phyloP scores from a whole-genome alignment of 768 basidiomycete species.

The Termitomyces sp. region DNA sequence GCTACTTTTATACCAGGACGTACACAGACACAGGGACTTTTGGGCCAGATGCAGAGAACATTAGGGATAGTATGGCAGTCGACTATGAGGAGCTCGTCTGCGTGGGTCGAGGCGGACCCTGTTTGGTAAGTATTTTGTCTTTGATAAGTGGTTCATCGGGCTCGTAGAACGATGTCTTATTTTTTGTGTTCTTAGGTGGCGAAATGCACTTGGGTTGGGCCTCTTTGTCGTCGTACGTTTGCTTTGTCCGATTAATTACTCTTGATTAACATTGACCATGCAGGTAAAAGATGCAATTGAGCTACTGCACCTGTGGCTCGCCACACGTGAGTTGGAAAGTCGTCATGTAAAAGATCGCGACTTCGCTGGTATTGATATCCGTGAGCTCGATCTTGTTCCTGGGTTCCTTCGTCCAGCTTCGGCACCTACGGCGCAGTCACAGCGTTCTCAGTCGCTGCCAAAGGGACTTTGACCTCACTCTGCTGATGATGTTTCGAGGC shows the following conservation, averaged over 20 bases:
- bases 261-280: neutral
- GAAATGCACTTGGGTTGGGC: constrained; percentile 65
- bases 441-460: constrained; percentile 1
- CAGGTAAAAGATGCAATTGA: constrained; percentile 67
- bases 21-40: constrained; percentile 1
- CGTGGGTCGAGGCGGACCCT: constrained; percentile 67
- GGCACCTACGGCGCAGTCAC: neutral
- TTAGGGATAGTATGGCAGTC: constrained; percentile 38
- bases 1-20: constrained; percentile 8
- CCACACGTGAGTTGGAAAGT: constrained; percentile 67
- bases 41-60: constrained; percentile 24
- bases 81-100: constrained; percentile 50
- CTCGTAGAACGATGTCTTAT: neutral
- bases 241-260: neutral
- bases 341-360: constrained; percentile 64
- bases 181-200: constrained; percentile 38
- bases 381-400: constrained; percentile 59
- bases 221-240: constrained; percentile 58
- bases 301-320: constrained; percentile 62
- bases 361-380: constrained; percentile 67
- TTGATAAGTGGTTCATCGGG: neutral
- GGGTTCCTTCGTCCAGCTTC: constrained; percentile 9
- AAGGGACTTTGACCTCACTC: neutral
- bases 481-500: neutral
- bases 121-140: constrained; percentile 48